Evolutionary conservation across 345 rosid species (phyloP), one percentile per base, ranked within the genome.

Genomic region (Geranium rotundifolium): DNA sequence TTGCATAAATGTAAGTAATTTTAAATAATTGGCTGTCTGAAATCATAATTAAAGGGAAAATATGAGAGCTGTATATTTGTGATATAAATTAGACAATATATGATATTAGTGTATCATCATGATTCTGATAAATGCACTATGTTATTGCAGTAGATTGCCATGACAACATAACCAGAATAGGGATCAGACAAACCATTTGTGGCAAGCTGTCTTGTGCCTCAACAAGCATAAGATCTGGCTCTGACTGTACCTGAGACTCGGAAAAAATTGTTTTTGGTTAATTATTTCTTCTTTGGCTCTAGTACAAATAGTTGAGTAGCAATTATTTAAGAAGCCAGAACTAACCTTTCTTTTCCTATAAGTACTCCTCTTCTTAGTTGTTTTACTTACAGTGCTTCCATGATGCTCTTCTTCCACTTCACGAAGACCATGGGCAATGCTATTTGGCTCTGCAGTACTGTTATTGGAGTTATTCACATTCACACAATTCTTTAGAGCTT

Each of bases 401-500:
- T 65, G 76, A 69, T 72, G 76, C 66, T 68, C 78, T 60, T 69
- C 77, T 31, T 72, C 85, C 29, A 62, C 60, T 68, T 75, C 73
- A 20, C 62, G 77, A 56, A 67, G 66, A 54, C 62, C 65, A 50
- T 63, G 61, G 59, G 69, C 17, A 56, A 55, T 61, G 63, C 67
- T 68, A 56, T 71, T 64, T 59, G 70, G 74, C 56, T 78, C 85
- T 57, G 60, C 46, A 41, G 57, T 41, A 54, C 70, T 70, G 30
- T 64, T 72, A 63, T 72, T 74, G 34, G 73, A 64, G 57, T 76
- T 82, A 61, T 82, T 82, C 55, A 71, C 72, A 49, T 73, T 73
- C 50, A 82, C 81, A 69, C 83, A 82, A 66, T 77, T 79, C 71
- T 77, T 76, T 70, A 82, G 68, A 27, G 81, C 63, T 62, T 82